Conservation (phyloP, 108 stramenopile genomes). For the Skeletonema costatum region DNA sequence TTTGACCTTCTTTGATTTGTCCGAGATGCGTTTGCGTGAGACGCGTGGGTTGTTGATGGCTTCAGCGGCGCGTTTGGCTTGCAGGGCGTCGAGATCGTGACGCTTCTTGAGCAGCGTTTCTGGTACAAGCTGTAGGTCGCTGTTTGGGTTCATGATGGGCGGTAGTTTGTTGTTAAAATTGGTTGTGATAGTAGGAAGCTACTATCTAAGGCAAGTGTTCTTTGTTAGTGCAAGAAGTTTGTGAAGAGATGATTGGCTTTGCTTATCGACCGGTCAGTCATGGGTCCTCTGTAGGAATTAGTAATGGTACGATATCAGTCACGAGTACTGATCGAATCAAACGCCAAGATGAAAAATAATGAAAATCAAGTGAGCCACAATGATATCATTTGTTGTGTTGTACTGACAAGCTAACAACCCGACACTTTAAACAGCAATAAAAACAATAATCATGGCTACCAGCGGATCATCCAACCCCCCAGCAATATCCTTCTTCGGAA, state of each 20-base stretch:
- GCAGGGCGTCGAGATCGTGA: slow-evolving; percentile 83
- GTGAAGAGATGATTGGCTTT: no score
- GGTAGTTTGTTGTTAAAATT: no score
- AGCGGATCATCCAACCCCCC: not conserved
- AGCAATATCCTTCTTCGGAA: slow-evolving; percentile 27
- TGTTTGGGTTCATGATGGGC: slow-evolving; percentile 19
- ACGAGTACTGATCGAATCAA: no score
- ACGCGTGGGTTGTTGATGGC: slow-evolving; percentile 33
- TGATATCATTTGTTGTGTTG: no score
- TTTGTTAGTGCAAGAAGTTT: no score
- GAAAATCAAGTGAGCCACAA: no score
- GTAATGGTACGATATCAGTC: no score
- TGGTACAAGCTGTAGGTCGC: slow-evolving; percentile 75
- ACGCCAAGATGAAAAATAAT: no score
- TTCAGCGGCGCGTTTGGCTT: slow-evolving; percentile 67
- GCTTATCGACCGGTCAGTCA: no score
- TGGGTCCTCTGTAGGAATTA: no score
- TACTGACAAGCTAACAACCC: not conserved
- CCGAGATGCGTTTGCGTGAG: slow-evolving; percentile 35
- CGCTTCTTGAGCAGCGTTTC: slow-evolving; percentile 81
- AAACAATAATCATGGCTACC: not conserved
- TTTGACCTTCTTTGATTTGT: slow-evolving; percentile 46
- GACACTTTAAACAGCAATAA: not conserved
- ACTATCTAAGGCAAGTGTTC: no score
- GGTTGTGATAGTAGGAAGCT: no score